phyloP scores from a whole-genome alignment of 805 yeast genomes.

The Aciculoconidium aculeatum region DNA sequence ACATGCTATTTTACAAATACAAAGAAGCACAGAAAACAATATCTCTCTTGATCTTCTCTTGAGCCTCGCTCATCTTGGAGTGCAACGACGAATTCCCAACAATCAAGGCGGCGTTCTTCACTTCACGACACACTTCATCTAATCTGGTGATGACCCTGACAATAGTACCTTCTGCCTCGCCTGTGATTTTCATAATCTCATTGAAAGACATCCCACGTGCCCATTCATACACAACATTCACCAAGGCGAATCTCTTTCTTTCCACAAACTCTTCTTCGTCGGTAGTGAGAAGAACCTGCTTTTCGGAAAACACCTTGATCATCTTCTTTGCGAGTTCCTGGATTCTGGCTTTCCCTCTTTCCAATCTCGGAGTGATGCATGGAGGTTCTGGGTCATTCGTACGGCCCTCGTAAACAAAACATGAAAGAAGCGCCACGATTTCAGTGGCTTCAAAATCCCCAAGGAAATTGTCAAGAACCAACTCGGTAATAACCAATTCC shows the following conservation, averaged over 20 bases:
- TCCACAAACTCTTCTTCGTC: constrained; percentile 86
- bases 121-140: constrained; percentile 94
- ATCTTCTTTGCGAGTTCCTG: constrained; percentile 62
- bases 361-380: constrained; percentile 71
- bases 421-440: constrained; percentile 89
- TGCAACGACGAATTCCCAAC: constrained; percentile 91
- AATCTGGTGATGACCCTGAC: constrained; percentile 91
- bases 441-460: constrained; percentile 94
- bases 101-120: constrained; percentile 86
- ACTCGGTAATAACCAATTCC: constrained; percentile 84
- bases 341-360: constrained; percentile 60
- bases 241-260: constrained; percentile 79
- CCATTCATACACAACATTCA: constrained; percentile 97
- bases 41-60: constrained; percentile 91
- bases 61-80: constrained; percentile 85
- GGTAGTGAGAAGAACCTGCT: constrained; percentile 69
- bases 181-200: constrained; percentile 83
- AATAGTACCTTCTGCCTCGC: constrained; percentile 93
- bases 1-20: constrained; percentile 46
- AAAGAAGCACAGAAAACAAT: constrained; percentile 96
- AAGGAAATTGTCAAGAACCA: constrained; percentile 83
- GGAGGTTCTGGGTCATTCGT: constrained; percentile 59
- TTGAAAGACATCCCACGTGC: constrained; percentile 90
- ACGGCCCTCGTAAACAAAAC: constrained; percentile 88
- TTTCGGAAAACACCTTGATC: constrained; percentile 53